Evolutionary conservation across 1,139 yeast species (phyloP).

Genomic region (Blastobotrys aristatus): DNA sequence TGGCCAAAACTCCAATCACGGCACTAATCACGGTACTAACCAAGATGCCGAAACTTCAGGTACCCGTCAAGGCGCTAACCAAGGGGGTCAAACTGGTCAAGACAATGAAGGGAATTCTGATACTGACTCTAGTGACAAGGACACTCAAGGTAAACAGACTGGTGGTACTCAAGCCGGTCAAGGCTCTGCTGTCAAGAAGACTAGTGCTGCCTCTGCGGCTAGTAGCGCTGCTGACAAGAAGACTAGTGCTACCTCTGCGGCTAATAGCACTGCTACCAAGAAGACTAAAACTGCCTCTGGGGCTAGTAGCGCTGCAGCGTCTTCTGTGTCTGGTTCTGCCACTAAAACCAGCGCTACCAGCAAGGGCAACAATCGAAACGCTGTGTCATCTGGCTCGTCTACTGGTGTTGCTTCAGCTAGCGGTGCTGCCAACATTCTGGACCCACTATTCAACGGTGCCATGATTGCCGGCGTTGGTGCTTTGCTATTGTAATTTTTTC

Average conservation of each 20-base stretch:
- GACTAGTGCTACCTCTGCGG: background rate
- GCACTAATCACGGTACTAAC: background rate
- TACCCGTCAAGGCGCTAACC: too few species aligned
- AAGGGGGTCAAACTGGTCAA: slow-evolving; percentile 1
- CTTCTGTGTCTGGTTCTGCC: background rate
- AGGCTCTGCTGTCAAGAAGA: slow-evolving; percentile 3
- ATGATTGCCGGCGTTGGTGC: background rate
- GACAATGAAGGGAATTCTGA: background rate
- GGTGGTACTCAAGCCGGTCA: slow-evolving; percentile 5
- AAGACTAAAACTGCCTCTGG: background rate
- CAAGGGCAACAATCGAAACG: background rate
- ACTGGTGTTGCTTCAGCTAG: background rate
- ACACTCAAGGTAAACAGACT: background rate
- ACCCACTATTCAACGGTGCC: background rate
- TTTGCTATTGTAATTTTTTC: background rate
- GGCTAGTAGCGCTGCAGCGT: background rate
- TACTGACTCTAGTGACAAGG: too few species aligned
- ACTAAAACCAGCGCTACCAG: background rate
- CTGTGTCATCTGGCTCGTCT: background rate
- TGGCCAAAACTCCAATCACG: background rate
- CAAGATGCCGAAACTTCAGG: too few species aligned
- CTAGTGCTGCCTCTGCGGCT: background rate
- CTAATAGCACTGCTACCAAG: background rate
- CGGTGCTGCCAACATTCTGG: background rate
- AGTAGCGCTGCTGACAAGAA: background rate